phyloP scores from a whole-genome alignment of 352 stramenopile genomes.

The Phytopythium cucurbitacearum region DNA sequence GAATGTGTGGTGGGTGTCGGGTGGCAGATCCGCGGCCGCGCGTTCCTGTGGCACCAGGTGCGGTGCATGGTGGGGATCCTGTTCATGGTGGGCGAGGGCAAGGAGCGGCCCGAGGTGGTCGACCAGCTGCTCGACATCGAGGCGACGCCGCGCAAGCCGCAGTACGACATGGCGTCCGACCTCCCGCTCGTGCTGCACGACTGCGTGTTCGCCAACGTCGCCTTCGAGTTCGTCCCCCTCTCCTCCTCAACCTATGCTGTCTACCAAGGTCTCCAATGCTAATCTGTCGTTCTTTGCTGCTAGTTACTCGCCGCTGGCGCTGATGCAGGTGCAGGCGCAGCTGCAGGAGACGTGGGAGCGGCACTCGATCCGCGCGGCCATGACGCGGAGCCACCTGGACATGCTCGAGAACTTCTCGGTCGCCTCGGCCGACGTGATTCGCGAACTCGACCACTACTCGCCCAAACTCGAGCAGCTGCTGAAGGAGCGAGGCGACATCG shows the following conservation, averaged over 20 bases:
- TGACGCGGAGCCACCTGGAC: constrained; percentile 71
- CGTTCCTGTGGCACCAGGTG: constrained; percentile 99
- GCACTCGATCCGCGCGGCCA: constrained; percentile 59
- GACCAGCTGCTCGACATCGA: constrained; percentile 91
- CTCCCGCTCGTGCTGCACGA: constrained; percentile 96
- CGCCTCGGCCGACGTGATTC: constrained; percentile 33
- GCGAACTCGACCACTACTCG: constrained; percentile 70
- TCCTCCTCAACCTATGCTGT: neutral
- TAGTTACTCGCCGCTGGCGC: constrained; percentile 63
- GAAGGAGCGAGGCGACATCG: constrained; percentile 45
- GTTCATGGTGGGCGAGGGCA: constrained; percentile 92
- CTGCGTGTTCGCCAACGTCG: constrained; percentile 90
- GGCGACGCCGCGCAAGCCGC: constrained; percentile 73
- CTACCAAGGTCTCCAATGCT: neutral
- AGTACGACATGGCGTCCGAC: constrained; percentile 96
- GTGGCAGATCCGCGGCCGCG: constrained; percentile 78
- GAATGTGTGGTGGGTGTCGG: neutral
- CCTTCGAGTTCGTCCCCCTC: constrained; percentile 49
- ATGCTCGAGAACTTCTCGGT: constrained; percentile 46
- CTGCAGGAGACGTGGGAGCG: constrained; percentile 87
- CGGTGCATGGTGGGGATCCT: constrained; percentile 97
- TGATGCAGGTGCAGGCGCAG: constrained; percentile 75
- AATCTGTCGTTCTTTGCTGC: constrained; percentile 16
- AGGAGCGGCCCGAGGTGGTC: constrained; percentile 90
- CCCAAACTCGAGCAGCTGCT: constrained; percentile 77